phyloP scores from a whole-genome alignment of 2,329 filamentous ascomycete species.

The Colletotrichum camelliae region DNA sequence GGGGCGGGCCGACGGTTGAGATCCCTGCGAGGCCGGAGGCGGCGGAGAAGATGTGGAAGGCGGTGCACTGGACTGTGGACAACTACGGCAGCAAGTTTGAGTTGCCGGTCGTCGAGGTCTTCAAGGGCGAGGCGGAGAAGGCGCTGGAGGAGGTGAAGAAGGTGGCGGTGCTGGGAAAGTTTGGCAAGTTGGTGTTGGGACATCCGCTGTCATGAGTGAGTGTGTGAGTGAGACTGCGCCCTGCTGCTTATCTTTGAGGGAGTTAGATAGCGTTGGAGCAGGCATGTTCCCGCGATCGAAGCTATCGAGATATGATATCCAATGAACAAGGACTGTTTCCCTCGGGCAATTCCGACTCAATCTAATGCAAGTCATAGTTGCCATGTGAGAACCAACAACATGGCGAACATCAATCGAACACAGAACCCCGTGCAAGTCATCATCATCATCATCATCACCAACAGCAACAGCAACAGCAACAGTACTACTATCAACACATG shows the following conservation, averaged over 20 bases:
- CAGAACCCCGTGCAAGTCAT: neutral
- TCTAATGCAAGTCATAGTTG: neutral
- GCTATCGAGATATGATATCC: neutral
- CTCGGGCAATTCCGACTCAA: neutral
- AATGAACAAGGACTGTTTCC: neutral
- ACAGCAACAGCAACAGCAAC: neutral
- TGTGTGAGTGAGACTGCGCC: neutral
- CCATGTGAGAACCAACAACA: neutral
- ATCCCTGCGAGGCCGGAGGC: neutral
- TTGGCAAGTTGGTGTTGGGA: constrained; percentile 2
- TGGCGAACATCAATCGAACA: neutral
- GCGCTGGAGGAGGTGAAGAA: neutral
- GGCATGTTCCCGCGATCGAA: neutral
- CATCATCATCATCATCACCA: neutral
- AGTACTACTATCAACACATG: neutral
- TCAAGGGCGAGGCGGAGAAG: neutral
- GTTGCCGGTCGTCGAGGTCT: neutral
- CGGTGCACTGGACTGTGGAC: neutral
- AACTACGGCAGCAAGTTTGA: neutral
- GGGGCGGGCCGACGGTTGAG: neutral
- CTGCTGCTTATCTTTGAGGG: neutral
- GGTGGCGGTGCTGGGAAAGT: neutral
- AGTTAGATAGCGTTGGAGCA: neutral
- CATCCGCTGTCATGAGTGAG: neutral
- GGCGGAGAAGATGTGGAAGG: neutral